A percentile compares a stretch with the other conserved stretches of the same genome.
Evolutionary conservation across 345 rosid genomes (phyloP).

Genomic region (Litchi chinensis): DNA sequence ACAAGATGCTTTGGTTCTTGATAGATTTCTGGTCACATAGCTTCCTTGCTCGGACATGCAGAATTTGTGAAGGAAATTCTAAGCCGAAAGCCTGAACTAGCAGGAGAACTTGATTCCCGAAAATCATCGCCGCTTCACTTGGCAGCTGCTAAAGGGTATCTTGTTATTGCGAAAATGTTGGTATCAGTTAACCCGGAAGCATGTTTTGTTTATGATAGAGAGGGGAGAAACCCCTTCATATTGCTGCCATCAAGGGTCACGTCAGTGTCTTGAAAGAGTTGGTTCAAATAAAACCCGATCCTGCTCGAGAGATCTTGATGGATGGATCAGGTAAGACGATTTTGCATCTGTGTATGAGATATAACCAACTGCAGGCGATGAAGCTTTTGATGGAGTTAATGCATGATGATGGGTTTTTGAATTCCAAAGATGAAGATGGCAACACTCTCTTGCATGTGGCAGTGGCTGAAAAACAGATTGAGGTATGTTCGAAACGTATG

Average conservation of each 20-base stretch:
- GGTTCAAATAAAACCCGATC: conserved; percentile 10
- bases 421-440: conserved; percentile 27
- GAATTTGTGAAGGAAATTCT: conserved; percentile 9
- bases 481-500: conserved; percentile 20
- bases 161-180: conserved; percentile 24
- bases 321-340: conserved; percentile 22
- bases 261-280: conserved; percentile 20
- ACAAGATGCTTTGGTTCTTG: conserved; percentile 9
- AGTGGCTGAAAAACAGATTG: conserved; percentile 21
- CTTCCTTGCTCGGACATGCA: conserved; percentile 17
- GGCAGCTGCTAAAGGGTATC: conserved; percentile 22
- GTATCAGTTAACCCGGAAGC: conserved; percentile 14
- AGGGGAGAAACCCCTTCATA: conserved; percentile 35
- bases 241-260: conserved; percentile 31
- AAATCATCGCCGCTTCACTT: conserved; percentile 17
- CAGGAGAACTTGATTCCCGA: conserved; percentile 6
- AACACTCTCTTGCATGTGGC: conserved; percentile 31
- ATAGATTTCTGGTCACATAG: not conserved
- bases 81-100: conserved; percentile 16
- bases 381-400: conserved; percentile 26
- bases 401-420: conserved; percentile 15
- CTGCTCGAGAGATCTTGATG: conserved; percentile 5
- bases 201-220: conserved; percentile 16
- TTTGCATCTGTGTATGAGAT: conserved; percentile 31
- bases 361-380: conserved; percentile 22